phyloP scores from a whole-genome alignment of 179 eudicot genomes.

The Gypsophila paniculata region DNA sequence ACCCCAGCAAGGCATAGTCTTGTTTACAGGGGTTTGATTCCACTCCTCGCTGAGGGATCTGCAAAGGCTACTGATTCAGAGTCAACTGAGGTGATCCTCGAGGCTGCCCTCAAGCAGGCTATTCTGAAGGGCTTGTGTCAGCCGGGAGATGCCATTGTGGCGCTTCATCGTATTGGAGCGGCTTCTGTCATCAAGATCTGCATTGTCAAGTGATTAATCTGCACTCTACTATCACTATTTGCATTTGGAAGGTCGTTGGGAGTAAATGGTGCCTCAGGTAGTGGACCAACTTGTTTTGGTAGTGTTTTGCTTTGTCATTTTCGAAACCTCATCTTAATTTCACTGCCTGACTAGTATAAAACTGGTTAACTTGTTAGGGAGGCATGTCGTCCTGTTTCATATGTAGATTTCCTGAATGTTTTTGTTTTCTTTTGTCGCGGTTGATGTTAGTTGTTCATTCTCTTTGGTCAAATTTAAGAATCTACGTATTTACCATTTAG shows the following conservation, averaged over 20 bases:
- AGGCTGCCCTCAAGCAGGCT: slow-evolving; percentile 35
- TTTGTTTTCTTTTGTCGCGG: too few species aligned
- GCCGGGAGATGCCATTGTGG: slow-evolving; percentile 36
- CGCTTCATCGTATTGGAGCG: slow-evolving; percentile 49
- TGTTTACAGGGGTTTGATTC: slow-evolving; percentile 40
- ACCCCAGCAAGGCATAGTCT: slow-evolving; percentile 44
- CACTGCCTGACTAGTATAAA: background rate
- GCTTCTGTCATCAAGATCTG: slow-evolving; percentile 47
- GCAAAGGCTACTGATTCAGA: slow-evolving; percentile 44
- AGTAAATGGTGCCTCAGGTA: background rate
- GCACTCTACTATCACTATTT: background rate
- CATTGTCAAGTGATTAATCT: slow-evolving; percentile 34
- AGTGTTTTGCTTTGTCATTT: background rate
- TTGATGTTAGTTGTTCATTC: background rate
- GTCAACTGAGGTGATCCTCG: slow-evolving; percentile 35
- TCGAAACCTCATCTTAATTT: background rate
- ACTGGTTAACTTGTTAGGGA: background rate
- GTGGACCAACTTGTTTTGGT: background rate
- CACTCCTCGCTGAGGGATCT: slow-evolving; percentile 41
- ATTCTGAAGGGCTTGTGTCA: slow-evolving; percentile 30
- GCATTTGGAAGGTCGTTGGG: background rate
- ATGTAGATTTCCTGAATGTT: background rate
- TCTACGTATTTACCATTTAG: too few species aligned
- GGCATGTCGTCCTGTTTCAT: background rate
- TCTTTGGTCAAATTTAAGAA: too few species aligned